phyloP scores from a whole-genome alignment of 345 rosid genomes.

The Citrus sp. region DNA sequence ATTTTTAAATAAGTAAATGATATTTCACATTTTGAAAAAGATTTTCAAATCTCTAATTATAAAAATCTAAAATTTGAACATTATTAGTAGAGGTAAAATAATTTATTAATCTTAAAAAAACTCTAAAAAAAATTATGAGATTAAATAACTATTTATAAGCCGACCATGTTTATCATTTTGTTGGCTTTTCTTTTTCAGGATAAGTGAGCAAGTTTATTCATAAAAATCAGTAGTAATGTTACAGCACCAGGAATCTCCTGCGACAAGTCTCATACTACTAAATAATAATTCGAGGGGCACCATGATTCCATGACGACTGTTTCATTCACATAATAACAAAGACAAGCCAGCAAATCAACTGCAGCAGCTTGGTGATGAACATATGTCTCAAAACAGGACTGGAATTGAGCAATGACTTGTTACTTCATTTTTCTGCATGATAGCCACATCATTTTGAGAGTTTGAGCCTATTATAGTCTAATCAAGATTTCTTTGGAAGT shows the following conservation, averaged over 20 bases:
- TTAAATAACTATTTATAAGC: too few species aligned
- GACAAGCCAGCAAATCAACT: neutral
- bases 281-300: neutral
- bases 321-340: too few species aligned
- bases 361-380: neutral
- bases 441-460: neutral
- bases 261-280: neutral
- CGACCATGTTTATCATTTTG: neutral
- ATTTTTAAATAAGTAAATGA: too few species aligned
- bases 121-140: too few species aligned
- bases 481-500: neutral
- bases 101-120: too few species aligned
- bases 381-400: neutral
- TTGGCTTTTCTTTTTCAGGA: neutral
- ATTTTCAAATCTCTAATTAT: too few species aligned
- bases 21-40: too few species aligned
- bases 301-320: too few species aligned
- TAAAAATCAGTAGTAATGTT: neutral
- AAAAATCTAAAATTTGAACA: too few species aligned
- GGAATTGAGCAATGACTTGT: neutral
- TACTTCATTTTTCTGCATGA: neutral
- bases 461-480: neutral
- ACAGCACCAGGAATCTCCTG: neutral
- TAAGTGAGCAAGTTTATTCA: neutral
- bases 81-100: fast-evolving